Base-by-base conservation (phyloP, 768 basidiomycete genomes). In the Lepiota subincarnata region DNA sequence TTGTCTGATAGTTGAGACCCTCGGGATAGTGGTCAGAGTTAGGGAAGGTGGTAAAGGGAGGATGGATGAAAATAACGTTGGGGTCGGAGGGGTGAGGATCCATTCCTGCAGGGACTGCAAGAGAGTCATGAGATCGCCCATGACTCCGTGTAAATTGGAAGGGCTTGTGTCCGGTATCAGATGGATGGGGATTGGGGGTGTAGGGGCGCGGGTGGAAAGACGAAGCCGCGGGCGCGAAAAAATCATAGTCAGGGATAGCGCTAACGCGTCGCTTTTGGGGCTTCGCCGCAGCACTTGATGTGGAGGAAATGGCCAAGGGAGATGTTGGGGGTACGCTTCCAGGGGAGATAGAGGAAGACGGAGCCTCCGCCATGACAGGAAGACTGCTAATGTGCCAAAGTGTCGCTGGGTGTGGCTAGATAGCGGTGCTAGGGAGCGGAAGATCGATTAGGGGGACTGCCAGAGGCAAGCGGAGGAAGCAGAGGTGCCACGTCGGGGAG, bases 1-100 rank as follows among this genome's bases (percentile, higher is more conserved):
- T 77, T 39, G 86, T 63, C 53, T 78, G 75, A 64, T 87, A 92
- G 3, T 81, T 80, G 46, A 91, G 75, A 22, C 87, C 87, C 55
- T 87, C 86, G 1, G 80, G 76, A 69, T 81, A 74, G 13, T 70
- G 63, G 55, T 83, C 72, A 16, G 84, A 76, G 48, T 80, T 71
- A 1, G 88, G 89, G 62, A 89, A 89, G 28, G 71, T 63, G 43
- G 70, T 73, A 67, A 89, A 91, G 7, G 89, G 89, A 0, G 87
- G 85, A 59, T 81, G 87, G 34, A 92, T 79, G 67, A 92, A 89
- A 54, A 86, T 60, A 41, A 82, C 78, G 49, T 72, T 76, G 18
- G 81, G 79, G 60, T 92, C 89, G n/a, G 75, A 73, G 4, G 76
- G 77, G 11, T 77, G 76, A 1, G 89, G 89, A 61, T 91, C 89